A percentile compares a stretch with the other conserved stretches of the same genome.
Evolutionary conservation across 352 stramenopile species (phyloP).

Genomic region (Phytopythium sindhum): DNA sequence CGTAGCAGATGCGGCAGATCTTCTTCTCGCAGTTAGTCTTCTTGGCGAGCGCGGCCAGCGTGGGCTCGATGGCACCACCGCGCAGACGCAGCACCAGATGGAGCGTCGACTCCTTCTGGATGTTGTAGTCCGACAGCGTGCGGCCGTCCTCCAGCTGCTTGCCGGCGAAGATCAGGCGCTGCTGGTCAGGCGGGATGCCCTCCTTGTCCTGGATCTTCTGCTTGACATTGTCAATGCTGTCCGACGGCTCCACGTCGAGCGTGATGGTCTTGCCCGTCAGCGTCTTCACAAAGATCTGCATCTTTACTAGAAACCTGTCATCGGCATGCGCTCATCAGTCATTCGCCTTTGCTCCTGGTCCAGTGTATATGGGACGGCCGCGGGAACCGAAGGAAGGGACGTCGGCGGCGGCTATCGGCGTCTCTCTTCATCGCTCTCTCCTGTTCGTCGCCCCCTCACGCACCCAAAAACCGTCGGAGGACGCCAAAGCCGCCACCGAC

Average conservation of each 20-base stretch:
- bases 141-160: slow-evolving; percentile 98
- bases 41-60: slow-evolving; percentile 97
- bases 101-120: slow-evolving; percentile 96
- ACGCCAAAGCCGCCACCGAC: neutral
- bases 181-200: slow-evolving; percentile 98
- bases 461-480: neutral
- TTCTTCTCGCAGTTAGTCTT: slow-evolving; percentile 99
- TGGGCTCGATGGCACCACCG: slow-evolving; percentile 94
- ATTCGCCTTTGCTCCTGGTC: too few species aligned
- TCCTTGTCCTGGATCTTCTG: slow-evolving; percentile 99
- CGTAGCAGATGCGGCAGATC: slow-evolving; percentile 99
- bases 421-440: neutral
- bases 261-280: slow-evolving; percentile 97
- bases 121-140: slow-evolving; percentile 94
- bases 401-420: neutral
- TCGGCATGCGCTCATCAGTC: slow-evolving; percentile 5
- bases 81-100: slow-evolving; percentile 95
- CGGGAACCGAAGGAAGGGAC: neutral
- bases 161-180: slow-evolving; percentile 99
- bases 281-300: slow-evolving; percentile 99
- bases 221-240: slow-evolving; percentile 99
- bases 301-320: slow-evolving; percentile 48
- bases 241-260: slow-evolving; percentile 95
- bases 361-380: too few species aligned
- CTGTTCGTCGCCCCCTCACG: neutral